These are phyloP conservation scores for Solanum hybrid DNA, from an alignment of 305 asterid species.

Conservation along the genomic window DNA sequence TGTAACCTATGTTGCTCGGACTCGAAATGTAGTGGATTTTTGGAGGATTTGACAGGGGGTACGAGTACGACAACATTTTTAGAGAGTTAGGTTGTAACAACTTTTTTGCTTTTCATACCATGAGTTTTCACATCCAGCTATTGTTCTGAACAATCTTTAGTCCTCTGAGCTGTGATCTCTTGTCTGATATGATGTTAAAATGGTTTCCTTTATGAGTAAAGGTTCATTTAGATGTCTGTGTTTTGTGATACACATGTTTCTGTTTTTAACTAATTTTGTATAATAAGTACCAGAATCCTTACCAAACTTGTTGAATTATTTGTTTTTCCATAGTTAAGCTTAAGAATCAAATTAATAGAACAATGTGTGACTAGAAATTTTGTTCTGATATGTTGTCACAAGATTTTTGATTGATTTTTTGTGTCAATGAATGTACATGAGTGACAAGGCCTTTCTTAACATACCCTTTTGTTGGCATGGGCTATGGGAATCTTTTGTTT, in stretches of 20 bases:
- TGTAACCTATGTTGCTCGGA: not conserved
- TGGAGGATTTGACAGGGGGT: not conserved
- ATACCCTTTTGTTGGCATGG: not conserved
- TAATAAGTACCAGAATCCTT: not conserved
- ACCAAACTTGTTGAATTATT: not conserved
- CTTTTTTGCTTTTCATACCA: constrained; percentile 14
- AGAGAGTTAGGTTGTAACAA: not conserved
- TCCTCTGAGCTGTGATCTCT: not conserved
- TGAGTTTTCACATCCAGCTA: not conserved
- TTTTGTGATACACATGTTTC: not conserved
- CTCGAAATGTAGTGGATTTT: not conserved
- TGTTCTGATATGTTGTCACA: not conserved
- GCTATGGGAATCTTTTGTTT: constrained; percentile 1
- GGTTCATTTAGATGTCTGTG: not conserved
- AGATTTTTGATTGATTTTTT: not conserved
- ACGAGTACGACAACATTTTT: not conserved
- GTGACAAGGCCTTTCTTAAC: constrained; percentile 1
- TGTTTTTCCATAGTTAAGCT: not conserved
- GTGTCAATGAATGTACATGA: constrained; percentile 10
- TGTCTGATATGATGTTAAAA: constrained; percentile 1
- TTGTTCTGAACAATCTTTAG: not conserved
- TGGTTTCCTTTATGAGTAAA: not conserved
- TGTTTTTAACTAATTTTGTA: not conserved
- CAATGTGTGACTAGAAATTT: not conserved
- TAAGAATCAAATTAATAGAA: not conserved